Conservation (phyloP, 2,329 filamentous ascomycete genomes). For the Microsporum audouinii region DNA sequence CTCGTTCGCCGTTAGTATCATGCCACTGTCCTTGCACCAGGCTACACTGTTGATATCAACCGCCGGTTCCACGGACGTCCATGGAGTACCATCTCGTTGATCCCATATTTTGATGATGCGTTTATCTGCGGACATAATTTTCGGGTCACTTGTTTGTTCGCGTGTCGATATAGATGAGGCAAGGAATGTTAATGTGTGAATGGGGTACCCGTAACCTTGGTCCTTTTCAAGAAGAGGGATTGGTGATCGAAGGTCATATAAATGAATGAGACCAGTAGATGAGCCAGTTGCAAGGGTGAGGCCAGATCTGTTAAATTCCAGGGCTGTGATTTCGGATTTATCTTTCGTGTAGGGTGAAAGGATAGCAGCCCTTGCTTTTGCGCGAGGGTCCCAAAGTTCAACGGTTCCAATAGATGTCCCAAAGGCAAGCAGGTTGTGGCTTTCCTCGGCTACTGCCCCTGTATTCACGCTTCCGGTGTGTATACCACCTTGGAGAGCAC, state of each 20-base stretch:
- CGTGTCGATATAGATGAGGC: slow-evolving; percentile 56
- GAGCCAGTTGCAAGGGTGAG: slow-evolving; percentile 76
- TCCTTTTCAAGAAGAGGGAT: slow-evolving; percentile 80
- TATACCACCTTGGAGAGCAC: slow-evolving; percentile 76
- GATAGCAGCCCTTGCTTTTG: slow-evolving; percentile 67
- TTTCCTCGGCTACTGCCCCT: slow-evolving; percentile 73
- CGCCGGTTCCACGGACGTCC: slow-evolving; percentile 89
- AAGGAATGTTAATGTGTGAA: slow-evolving; percentile 67
- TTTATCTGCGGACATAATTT: slow-evolving; percentile 86
- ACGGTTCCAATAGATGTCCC: slow-evolving; percentile 92
- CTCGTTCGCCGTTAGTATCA: slow-evolving; percentile 94
- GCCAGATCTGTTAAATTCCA: slow-evolving; percentile 76
- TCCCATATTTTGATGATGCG: slow-evolving; percentile 97
- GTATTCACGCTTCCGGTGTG: slow-evolving; percentile 77
- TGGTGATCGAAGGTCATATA: slow-evolving; percentile 86
- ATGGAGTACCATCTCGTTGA: slow-evolving; percentile 65
- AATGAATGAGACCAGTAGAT: slow-evolving; percentile 74
- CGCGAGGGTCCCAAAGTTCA: slow-evolving; percentile 90
- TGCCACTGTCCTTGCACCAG: slow-evolving; percentile 83
- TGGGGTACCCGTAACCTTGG: slow-evolving; percentile 86
- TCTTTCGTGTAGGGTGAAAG: slow-evolving; percentile 45
- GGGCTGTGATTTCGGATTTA: slow-evolving; percentile 61
- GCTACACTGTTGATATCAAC: slow-evolving; percentile 93
- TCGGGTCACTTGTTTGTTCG: slow-evolving; percentile 55
- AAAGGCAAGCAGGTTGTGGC: slow-evolving; percentile 83